Evolutionary conservation across 805 yeast species (phyloP).

Genomic region (Saturnispora sanitii): DNA sequence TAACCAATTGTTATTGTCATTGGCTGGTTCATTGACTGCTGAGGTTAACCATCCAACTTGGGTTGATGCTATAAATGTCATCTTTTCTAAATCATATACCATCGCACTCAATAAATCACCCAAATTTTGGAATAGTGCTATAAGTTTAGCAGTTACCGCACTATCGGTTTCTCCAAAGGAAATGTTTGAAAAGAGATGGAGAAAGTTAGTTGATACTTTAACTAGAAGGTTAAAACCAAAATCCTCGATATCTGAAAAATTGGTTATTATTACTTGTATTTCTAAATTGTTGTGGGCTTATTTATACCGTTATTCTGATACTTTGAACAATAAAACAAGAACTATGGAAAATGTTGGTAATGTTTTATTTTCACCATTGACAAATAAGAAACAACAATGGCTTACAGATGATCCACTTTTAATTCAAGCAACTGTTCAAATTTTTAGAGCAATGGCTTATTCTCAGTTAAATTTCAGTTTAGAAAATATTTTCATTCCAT

Average conservation of each 20-base stretch:
- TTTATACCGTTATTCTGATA: conserved; percentile 75
- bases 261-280: conserved; percentile 51
- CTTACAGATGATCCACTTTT: conserved; percentile 50
- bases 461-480: conserved; percentile 70
- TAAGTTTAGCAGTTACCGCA: conserved; percentile 59
- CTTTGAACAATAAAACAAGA: conserved; percentile 78
- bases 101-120: conserved; percentile 33
- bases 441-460: conserved; percentile 69
- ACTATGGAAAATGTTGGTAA: conserved; percentile 58
- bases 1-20: conserved; percentile 61
- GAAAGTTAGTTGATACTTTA: conserved; percentile 51
- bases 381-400: conserved; percentile 65
- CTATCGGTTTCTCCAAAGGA: conserved; percentile 75
- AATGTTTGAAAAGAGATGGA: conserved; percentile 66
- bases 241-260: conserved; percentile 35
- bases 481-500: conserved; percentile 66
- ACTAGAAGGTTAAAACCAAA: conserved; percentile 59
- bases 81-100: conserved; percentile 41
- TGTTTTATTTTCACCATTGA: conserved; percentile 39
- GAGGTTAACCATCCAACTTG: conserved; percentile 95
- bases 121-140: conserved; percentile 57
- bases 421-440: conserved; percentile 57
- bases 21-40: conserved; percentile 81
- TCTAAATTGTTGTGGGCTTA: conserved; percentile 86
- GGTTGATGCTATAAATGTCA: conserved; percentile 67